phyloP scores from a whole-genome alignment of 2,329 filamentous ascomycete species.

The Fusarium austroafricanum region DNA sequence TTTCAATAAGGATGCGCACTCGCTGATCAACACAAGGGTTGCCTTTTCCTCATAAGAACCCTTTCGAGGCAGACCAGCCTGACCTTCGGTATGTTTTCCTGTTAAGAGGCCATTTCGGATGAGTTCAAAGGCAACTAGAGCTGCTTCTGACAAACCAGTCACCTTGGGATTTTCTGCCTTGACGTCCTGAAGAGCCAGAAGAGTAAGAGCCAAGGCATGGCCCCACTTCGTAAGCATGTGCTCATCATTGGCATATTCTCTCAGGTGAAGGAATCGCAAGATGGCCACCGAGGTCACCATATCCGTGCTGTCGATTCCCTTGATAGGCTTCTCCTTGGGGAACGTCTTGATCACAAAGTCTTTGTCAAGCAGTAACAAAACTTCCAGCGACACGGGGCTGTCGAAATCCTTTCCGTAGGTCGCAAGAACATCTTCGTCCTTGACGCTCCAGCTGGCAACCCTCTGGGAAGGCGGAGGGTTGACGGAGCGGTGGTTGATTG shows the following conservation, averaged over 20 bases:
- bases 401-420: conserved; percentile 58
- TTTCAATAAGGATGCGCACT: conserved; percentile 84
- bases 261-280: conserved; percentile 90
- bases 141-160: conserved; percentile 75
- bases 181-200: conserved; percentile 70
- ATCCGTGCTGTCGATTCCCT: conserved; percentile 73
- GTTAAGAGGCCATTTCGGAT: conserved; percentile 83
- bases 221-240: conserved; percentile 90
- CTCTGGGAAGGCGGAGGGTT: conserved; percentile 61
- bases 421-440: conserved; percentile 65
- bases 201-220: conserved; percentile 76
- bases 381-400: conserved; percentile 64
- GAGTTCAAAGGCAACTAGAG: conserved; percentile 87
- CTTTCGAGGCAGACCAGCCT: conserved; percentile 67
- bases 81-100: conserved; percentile 69
- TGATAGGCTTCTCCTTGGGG: conserved; percentile 66
- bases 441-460: conserved; percentile 77
- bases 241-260: conserved; percentile 82
- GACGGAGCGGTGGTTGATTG: conserved; percentile 70
- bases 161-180: conserved; percentile 58
- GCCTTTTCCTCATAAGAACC: conserved; percentile 78
- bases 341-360: conserved; percentile 78
- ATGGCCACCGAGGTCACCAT: conserved; percentile 78
- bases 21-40: conserved; percentile 84
- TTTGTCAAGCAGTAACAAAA: conserved; percentile 75